Percentiles rank a stretch among this genome's conserved stretches.
Conservation (phyloP, 1,139 yeast species). For the Saccharomyces hybrid region DNA sequence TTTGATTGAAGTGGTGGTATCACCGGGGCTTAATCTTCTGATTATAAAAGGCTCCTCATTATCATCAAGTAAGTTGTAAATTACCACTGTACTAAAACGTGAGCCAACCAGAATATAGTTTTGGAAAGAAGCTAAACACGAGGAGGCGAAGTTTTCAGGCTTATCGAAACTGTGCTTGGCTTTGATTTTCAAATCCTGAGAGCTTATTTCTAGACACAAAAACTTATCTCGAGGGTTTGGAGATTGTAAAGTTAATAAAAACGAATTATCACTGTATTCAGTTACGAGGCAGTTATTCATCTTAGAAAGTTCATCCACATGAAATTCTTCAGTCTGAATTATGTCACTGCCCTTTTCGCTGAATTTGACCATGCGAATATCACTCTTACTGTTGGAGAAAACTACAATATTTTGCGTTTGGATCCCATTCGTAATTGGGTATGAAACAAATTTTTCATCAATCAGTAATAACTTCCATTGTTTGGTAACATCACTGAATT, state of each 20-base stretch:
- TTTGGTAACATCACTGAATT: slow-evolving; percentile 25
- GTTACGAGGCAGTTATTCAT: slow-evolving; percentile 46
- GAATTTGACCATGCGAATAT: slow-evolving; percentile 41
- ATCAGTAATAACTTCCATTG: slow-evolving; percentile 34
- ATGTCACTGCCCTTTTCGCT: slow-evolving; percentile 25
- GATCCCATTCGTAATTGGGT: slow-evolving; percentile 47
- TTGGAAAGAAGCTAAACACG: slow-evolving; percentile 44
- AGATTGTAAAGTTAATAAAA: slow-evolving; percentile 48
- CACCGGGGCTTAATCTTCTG: slow-evolving; percentile 60
- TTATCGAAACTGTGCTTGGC: slow-evolving; percentile 24
- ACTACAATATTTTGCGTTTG: slow-evolving; percentile 36
- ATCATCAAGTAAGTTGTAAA: slow-evolving; percentile 39
- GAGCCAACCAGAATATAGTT: slow-evolving; percentile 57
- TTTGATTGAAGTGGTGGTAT: slow-evolving; percentile 57
- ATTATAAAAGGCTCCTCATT: slow-evolving; percentile 25
- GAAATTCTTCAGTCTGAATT: slow-evolving; percentile 10
- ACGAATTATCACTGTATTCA: slow-evolving; percentile 22
- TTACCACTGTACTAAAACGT: slow-evolving; percentile 57
- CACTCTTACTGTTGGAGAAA: slow-evolving; percentile 50
- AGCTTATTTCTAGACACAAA: slow-evolving; percentile 37
- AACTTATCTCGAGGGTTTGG: slow-evolving; percentile 61
- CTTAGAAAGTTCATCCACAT: slow-evolving; percentile 35
- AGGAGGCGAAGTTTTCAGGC: slow-evolving; percentile 51
- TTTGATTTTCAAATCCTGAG: slow-evolving; percentile 21
- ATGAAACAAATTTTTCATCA: slow-evolving; percentile 38